These are phyloP conservation scores for Castanea sativa DNA, from an alignment of 306 rosid genomes.

Conservation along the genomic window DNA sequence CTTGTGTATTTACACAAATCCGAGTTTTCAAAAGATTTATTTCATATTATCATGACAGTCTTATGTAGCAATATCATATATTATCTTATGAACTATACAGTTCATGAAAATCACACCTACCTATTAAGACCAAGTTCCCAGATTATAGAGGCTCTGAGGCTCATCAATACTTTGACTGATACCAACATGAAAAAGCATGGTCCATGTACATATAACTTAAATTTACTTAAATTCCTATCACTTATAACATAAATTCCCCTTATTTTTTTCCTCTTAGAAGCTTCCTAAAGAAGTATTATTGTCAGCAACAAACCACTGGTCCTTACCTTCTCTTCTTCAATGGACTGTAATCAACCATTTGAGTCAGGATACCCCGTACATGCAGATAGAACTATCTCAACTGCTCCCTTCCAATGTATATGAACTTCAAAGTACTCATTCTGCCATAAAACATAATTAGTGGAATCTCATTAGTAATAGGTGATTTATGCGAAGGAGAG, in stretches of 20 bases:
- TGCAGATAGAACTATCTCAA: conserved; percentile 74
- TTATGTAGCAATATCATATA: neutral
- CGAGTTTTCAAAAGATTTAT: too few species aligned
- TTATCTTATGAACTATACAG: neutral
- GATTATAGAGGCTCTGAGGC: neutral
- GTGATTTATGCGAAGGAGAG: neutral
- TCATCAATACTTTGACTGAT: conserved; percentile 19
- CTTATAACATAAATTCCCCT: conserved; percentile 6
- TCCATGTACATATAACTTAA: neutral
- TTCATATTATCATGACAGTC: too few species aligned
- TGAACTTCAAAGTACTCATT: conserved; percentile 53
- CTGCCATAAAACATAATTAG: conserved; percentile 42
- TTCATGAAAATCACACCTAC: neutral
- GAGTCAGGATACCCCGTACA: conserved; percentile 71
- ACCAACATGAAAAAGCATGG: conserved; percentile 14
- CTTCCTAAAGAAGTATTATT: conserved; percentile 11
- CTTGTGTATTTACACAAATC: too few species aligned
- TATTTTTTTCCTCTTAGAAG: conserved; percentile 7
- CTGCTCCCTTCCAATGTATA: conserved; percentile 98
- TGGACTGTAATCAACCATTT: conserved; percentile 53
- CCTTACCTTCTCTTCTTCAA: conserved; percentile 67
- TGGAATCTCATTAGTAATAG: conserved; percentile 6
- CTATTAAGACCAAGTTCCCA: neutral
- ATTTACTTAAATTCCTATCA: conserved; percentile 2
- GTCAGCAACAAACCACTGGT: conserved; percentile 5